Percentiles rank a stretch among this genome's conserved stretches.
These are phyloP conservation scores for Pavlovales sp. DNA, from an alignment of 208 protist species.

Conservation along the genomic window DNA sequence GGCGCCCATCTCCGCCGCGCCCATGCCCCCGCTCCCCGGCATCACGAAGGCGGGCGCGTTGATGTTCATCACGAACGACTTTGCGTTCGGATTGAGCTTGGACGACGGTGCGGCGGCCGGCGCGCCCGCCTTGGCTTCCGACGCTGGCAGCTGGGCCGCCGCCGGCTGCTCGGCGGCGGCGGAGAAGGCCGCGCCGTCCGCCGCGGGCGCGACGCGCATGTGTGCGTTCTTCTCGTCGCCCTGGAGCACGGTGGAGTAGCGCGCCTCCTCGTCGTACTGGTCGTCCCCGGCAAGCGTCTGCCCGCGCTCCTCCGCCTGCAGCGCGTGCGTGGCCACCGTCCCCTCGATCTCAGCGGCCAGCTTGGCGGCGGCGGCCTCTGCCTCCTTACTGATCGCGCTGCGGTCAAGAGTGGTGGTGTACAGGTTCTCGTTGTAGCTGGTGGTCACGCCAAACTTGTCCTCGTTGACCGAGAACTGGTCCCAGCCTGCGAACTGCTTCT, in stretches of 20 bases:
- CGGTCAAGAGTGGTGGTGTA: neutral
- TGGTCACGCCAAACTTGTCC: neutral
- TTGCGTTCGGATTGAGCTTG: neutral
- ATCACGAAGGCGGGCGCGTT: neutral
- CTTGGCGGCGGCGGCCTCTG: neutral
- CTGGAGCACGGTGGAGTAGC: neutral
- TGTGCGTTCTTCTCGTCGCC: neutral
- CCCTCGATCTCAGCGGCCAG: neutral
- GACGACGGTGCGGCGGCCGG: neutral
- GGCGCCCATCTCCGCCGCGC: no score
- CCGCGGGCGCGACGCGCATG: neutral
- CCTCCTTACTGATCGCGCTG: neutral
- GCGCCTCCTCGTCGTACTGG: neutral
- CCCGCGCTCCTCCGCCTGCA: neutral
- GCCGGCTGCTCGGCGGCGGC: no score
- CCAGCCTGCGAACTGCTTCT: neutral
- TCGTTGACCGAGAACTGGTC: neutral
- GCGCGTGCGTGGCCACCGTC: neutral
- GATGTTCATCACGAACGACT: neutral
- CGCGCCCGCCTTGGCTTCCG: no score
- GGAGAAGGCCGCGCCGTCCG: no score
- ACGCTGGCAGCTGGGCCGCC: no score
- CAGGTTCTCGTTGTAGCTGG: neutral
- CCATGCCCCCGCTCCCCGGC: no score
- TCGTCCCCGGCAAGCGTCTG: neutral